These are phyloP conservation scores for Penicillium italicum DNA, from an alignment of 2,329 filamentous ascomycete genomes.

Conservation along the genomic window DNA sequence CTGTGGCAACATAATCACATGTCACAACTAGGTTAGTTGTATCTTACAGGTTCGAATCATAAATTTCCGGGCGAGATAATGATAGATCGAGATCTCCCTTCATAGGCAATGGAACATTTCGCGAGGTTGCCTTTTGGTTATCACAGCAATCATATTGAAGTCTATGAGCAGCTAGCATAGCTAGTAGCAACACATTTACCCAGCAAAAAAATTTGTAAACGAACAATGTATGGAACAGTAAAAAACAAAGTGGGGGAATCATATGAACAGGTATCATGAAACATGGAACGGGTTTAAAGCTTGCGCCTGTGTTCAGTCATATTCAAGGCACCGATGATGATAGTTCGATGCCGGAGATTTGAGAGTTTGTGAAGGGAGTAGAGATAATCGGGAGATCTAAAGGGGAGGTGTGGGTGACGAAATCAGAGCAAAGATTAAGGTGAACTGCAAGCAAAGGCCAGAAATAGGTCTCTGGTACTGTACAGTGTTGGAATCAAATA, in stretches of 20 bases:
- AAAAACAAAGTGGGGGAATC: conserved; percentile 11
- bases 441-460: neutral
- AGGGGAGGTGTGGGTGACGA: neutral
- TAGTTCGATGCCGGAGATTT: neutral
- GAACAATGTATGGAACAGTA: neutral
- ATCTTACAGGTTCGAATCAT: neutral
- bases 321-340: neutral
- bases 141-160: neutral
- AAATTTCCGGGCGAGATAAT: neutral
- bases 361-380: neutral
- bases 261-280: conserved; percentile 11
- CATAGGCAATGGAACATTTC: neutral
- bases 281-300: conserved; percentile 2
- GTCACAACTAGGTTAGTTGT: too few species aligned
- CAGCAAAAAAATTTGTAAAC: neutral
- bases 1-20: too few species aligned
- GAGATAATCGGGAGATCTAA: neutral
- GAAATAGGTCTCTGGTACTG: neutral
- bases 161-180: conserved; percentile 3
- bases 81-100: neutral
- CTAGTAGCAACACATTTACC: neutral
- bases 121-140: neutral
- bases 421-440: neutral
- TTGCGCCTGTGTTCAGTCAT: neutral
- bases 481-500: neutral